These are phyloP conservation scores for Hyphopichia homilentoma DNA, from an alignment of 805 yeast species.

Conservation along the genomic window DNA sequence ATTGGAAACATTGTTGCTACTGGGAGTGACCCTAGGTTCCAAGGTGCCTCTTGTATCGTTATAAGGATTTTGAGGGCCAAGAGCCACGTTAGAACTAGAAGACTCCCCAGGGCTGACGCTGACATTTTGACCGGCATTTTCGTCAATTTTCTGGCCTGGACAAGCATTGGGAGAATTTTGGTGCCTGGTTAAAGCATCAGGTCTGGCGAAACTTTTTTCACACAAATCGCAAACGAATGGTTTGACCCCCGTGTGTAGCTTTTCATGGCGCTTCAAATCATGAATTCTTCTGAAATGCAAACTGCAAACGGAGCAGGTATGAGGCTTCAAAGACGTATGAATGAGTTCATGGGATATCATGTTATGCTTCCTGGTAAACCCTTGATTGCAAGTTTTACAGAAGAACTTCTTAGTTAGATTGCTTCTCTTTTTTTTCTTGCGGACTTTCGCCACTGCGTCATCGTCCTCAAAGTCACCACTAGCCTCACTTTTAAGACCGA, in stretches of 20 bases:
- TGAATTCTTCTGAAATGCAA: conserved; percentile 67
- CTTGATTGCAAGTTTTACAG: conserved; percentile 59
- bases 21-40: no score
- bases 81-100: no score
- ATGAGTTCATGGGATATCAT: conserved; percentile 68
- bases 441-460: no score
- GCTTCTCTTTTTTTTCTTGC: conserved; percentile 3
- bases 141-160: no score
- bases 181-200: conserved; percentile 74
- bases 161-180: conserved; percentile 43
- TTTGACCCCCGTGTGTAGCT: conserved; percentile 72
- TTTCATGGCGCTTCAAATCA: conserved; percentile 72
- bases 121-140: no score
- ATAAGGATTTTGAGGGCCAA: no score
- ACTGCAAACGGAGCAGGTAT: conserved; percentile 56
- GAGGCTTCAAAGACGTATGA: conserved; percentile 64
- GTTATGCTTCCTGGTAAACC: conserved; percentile 70
- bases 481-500: no score
- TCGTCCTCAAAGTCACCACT: no score
- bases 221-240: conserved; percentile 63
- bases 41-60: no score
- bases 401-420: conserved; percentile 30
- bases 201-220: conserved; percentile 63
- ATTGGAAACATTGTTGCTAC: no score
- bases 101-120: no score